Base-by-base conservation (phyloP, 2,329 filamentous ascomycete species). In the Acephala macrosclerotiorum region DNA sequence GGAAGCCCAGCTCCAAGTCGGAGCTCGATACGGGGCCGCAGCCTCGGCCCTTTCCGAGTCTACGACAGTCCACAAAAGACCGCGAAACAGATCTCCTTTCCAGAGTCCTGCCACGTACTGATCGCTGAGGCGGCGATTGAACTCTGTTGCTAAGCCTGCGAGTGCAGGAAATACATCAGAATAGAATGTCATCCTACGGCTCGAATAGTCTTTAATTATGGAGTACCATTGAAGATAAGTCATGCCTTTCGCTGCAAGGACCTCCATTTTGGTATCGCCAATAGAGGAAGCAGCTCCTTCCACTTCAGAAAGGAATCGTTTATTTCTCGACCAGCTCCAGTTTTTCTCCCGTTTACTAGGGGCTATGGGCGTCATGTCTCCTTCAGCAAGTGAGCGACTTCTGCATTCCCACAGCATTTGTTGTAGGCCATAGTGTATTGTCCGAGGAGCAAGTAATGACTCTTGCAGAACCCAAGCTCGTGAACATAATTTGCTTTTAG, bases 401-500 rank as follows among this genome's bases (percentile, higher is more conserved):
- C 61, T 66, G 57, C 64, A 66, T 42, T 66, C 65, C 65, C 65
- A 66, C n/a, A 66, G 57, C 35, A 64, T 60, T 33, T 64, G 55
- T 47, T 59, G 53, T 35, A 16, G 16, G 49, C 58, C 42, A 55
- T 56, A 45, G n/a, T 51, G 65, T 20, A 66, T 57, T 47, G 65
- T 66, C 6, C 65, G 65, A 63, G 65, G 65, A 16, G 64, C 59
- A 9, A 65, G 53, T 26, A 66, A 29, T 8, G 58, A 61, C 38
- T 66, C 64, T 60, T 66, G 64, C 26, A 62, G 42, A 55, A 66
- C 64, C 64, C 64, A 66, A n/a, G 53, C 64, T 29, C 64, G 25
- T 53, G 58, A 60, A 29, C 61, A 35, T 35, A 64, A 51, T 11
- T 14, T 35, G 42, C 61, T 64, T 35, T 53, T 60, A 53, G 61